Evolutionary conservation across 441 rosid species (phyloP).

Genomic region (Capsella rubella): DNA sequence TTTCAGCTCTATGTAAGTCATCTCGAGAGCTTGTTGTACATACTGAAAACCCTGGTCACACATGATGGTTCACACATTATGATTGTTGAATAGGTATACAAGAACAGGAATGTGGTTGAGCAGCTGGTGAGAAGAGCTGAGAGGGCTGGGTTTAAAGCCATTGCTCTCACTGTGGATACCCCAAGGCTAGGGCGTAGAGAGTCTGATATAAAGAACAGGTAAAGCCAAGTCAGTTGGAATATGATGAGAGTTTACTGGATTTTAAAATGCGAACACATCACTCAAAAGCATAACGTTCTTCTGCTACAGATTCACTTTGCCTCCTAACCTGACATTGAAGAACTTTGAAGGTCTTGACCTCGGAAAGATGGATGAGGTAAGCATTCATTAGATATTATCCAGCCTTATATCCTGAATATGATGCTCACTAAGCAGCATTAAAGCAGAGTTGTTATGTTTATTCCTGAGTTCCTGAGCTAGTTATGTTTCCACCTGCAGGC

Average conservation of each 20-base stretch:
- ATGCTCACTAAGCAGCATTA: not conserved
- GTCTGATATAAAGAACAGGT: constrained; percentile 98
- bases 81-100: constrained; percentile 62
- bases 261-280: not conserved
- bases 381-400: not conserved
- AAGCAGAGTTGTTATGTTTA: constrained; percentile 6
- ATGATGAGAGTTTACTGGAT: not conserved
- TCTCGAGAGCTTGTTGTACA: not conserved
- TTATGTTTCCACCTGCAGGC: constrained; percentile 44
- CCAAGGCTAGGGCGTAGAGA: constrained; percentile 99
- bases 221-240: not conserved
- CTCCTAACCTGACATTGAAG: constrained; percentile 77
- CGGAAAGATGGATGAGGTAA: constrained; percentile 78
- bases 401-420: not conserved
- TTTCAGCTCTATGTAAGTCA: constrained; percentile 87
- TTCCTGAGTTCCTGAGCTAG: not conserved
- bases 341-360: constrained; percentile 89
- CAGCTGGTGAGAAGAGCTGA: constrained; percentile 96
- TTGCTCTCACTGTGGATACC: constrained; percentile 95
- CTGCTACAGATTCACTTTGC: constrained; percentile 73
- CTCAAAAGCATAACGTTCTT: constrained; percentile 10
- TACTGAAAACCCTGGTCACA: not conserved
- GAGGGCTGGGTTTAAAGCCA: constrained; percentile 94
- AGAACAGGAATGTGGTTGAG: constrained; percentile 82
- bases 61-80: constrained; percentile 21